Evolutionary conservation across 345 rosid species (phyloP).

Genomic region (Euphorbia lathyris): DNA sequence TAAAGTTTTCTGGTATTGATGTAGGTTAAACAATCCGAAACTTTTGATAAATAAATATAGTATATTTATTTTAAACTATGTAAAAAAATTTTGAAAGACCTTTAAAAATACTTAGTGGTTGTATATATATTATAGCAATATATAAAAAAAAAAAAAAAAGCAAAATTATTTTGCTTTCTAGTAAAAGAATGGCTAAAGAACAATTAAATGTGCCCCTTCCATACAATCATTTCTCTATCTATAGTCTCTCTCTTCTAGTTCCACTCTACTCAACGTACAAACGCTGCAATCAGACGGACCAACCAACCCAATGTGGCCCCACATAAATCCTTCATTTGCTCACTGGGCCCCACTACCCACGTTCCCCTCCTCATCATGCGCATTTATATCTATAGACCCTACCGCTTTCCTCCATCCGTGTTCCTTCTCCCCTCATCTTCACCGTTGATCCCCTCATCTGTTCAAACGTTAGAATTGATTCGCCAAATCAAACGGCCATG

Average conservation of each 20-base stretch:
- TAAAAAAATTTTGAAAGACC: no score
- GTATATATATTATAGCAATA: no score
- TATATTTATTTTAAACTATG: no score
- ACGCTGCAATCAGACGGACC: constrained; percentile 33
- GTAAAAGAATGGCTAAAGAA: no score
- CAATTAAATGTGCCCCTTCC: background rate
- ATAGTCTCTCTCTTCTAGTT: constrained; percentile 5
- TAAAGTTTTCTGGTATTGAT: no score
- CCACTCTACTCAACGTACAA: constrained; percentile 23
- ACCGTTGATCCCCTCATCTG: constrained; percentile 7
- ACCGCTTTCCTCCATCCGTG: constrained; percentile 10
- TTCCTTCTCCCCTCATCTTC: constrained; percentile 2
- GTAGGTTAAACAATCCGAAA: no score
- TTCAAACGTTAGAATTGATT: background rate
- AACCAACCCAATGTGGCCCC: constrained; percentile 26
- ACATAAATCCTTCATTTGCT: background rate
- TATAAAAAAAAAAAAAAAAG: no score
- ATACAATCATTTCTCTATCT: background rate
- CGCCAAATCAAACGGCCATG: constrained; percentile 17
- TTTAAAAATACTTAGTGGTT: no score
- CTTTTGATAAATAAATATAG: no score
- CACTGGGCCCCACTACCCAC: constrained; percentile 12
- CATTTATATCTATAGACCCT: constrained; percentile 14
- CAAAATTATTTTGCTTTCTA: no score
- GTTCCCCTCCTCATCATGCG: constrained; percentile 26